Conservation (phyloP, 192 early-diverging fungal species). For the Umbelopsis ramanniana region DNA sequence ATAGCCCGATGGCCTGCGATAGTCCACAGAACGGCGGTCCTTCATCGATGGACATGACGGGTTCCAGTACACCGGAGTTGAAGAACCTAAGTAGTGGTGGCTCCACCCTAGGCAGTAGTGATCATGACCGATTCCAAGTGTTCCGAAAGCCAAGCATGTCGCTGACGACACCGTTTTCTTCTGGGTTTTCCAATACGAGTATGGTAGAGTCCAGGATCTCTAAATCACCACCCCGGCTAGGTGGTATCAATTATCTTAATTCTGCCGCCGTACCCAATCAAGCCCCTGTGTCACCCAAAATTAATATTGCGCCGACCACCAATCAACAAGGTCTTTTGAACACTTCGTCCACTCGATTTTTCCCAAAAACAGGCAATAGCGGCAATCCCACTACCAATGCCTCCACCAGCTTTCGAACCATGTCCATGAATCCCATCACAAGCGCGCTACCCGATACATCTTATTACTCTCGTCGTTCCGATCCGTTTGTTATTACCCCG, state of each 20-base stretch:
- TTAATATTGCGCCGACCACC: conserved; percentile 35
- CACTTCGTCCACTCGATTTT: neutral
- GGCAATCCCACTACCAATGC: neutral
- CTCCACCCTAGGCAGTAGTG: neutral
- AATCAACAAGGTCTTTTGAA: neutral
- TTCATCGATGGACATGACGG: neutral
- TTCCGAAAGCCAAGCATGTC: neutral
- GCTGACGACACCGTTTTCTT: neutral
- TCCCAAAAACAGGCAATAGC: conserved; percentile 21
- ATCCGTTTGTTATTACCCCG: conserved; percentile 8
- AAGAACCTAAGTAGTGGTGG: no score
- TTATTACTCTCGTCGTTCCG: conserved; percentile 6
- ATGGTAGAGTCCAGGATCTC: neutral
- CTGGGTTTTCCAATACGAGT: neutral
- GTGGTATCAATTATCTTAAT: neutral
- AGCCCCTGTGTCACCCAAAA: conserved; percentile 27
- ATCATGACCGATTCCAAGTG: conserved; percentile 10
- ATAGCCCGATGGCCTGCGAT: conserved; percentile 17
- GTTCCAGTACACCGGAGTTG: neutral
- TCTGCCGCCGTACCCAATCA: conserved; percentile 7
- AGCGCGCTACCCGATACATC: neutral
- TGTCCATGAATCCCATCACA: conserved; percentile 3
- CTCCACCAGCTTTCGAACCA: neutral
- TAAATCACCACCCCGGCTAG: neutral
- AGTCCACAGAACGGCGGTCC: neutral